phyloP scores from a whole-genome alignment of 1,139 yeast genomes.

The Yamadazyma membranifaciens region DNA sequence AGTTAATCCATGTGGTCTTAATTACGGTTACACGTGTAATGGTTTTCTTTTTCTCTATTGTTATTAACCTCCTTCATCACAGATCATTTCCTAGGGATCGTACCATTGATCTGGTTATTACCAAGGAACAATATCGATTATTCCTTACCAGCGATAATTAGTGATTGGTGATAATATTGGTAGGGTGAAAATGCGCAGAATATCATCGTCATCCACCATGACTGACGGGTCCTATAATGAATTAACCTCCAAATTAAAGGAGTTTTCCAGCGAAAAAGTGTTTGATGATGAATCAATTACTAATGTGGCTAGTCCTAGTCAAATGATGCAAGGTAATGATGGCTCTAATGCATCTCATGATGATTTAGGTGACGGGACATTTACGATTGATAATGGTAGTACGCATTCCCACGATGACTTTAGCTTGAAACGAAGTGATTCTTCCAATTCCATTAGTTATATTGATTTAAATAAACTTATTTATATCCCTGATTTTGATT shows the following conservation, averaged over 20 bases:
- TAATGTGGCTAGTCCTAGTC: not conserved
- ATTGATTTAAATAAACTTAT: constrained; percentile 38
- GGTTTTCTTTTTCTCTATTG: not conserved
- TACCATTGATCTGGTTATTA: too few species aligned
- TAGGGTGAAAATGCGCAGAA: constrained; percentile 8
- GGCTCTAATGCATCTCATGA: not conserved
- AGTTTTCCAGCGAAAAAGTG: constrained; percentile 5
- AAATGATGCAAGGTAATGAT: not conserved
- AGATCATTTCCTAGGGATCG: too few species aligned
- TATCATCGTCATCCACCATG: constrained; percentile 11
- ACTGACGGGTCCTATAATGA: constrained; percentile 12
- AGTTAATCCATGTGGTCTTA: not conserved
- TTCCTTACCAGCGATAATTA: too few species aligned
- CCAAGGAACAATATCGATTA: too few species aligned
- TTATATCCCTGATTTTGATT: constrained; percentile 43
- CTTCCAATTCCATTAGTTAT: constrained; percentile 33
- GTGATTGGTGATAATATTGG: too few species aligned
- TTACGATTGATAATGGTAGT: constrained; percentile 1
- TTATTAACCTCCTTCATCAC: not conserved
- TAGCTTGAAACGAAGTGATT: constrained; percentile 26
- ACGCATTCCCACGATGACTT: constrained; percentile 6
- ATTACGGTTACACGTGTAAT: not conserved
- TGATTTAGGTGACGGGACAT: constrained; percentile 8
- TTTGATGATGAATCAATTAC: constrained; percentile 3
- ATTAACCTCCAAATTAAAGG: constrained; percentile 8